A percentile compares a stretch with the other conserved stretches of the same genome.
These are phyloP conservation scores for Candida sp. DNA, from an alignment of 1,139 yeast species.

Conservation along the genomic window DNA sequence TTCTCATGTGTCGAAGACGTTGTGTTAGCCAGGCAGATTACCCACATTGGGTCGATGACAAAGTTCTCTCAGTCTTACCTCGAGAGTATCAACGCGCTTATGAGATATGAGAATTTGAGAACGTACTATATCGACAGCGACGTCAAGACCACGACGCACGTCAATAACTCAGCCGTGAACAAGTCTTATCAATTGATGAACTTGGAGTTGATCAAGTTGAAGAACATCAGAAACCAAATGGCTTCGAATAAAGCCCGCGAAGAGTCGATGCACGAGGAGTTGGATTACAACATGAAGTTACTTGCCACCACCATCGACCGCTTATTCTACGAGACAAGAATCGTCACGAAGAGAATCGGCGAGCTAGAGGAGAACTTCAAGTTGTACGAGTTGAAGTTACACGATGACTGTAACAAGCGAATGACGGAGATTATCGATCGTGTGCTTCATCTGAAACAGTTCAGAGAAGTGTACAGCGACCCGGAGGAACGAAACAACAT, in stretches of 20 bases:
- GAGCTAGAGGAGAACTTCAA: slow-evolving; percentile 77
- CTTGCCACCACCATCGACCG: slow-evolving; percentile 76
- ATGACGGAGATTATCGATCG: slow-evolving; percentile 36
- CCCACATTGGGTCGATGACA: slow-evolving; percentile 21
- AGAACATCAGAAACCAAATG: slow-evolving; percentile 32
- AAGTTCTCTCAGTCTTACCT: slow-evolving; percentile 29
- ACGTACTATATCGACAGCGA: slow-evolving; percentile 14
- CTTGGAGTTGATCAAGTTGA: slow-evolving; percentile 34
- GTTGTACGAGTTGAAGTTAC: slow-evolving; percentile 47
- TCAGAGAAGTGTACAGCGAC: slow-evolving; percentile 34
- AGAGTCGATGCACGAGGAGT: slow-evolving; percentile 33
- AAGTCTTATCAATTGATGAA: slow-evolving; percentile 33
- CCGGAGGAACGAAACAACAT: slow-evolving; percentile 31
- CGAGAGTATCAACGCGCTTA: slow-evolving; percentile 23
- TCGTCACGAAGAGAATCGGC: slow-evolving; percentile 71
- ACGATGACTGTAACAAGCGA: slow-evolving; percentile 31
- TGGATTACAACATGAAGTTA: slow-evolving; percentile 59
- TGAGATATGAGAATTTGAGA: slow-evolving; percentile 24
- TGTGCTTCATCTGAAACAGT: slow-evolving; percentile 38
- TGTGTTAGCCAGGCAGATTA: slow-evolving; percentile 9
- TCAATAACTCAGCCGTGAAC: slow-evolving; percentile 22
- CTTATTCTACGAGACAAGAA: slow-evolving; percentile 77
- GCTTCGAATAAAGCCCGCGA: slow-evolving; percentile 31
- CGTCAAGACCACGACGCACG: slow-evolving; percentile 1
- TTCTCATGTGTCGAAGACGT: slow-evolving; percentile 46